Base-by-base conservation (phyloP, 495 filamentous ascomycete species). In the Lasiosphaeria hispida region DNA sequence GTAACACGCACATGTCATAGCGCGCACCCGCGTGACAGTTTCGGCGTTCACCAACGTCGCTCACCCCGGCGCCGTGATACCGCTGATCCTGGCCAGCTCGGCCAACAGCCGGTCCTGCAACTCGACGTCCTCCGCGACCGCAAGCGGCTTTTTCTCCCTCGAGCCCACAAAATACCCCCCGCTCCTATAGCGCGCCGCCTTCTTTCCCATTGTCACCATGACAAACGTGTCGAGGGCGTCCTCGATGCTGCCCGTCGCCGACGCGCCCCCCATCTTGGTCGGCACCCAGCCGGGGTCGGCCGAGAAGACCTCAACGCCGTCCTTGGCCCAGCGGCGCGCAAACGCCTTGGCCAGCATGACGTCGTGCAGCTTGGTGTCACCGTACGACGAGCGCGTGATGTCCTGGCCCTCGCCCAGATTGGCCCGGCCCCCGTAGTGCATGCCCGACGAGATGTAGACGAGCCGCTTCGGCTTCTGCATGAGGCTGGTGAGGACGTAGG, bases 281-380 rank as follows among this genome's bases (percentile, higher is more conserved):
- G 77, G 64, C 43, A 87, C 81, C 83, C 84, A 86, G 2, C 83
- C 83, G 9, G 83, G 83, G 64, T 81, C 75, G 48, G 81, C 73
- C 7, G 75, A 73, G 19, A 80, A 75, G 14, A 74, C 73, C 37
- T 72, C 58, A 7, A 82, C 70, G 4, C 23, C 23, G 5, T 30
- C 2, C 23, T 77, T 68, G 5, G 72, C 68, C 72, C 80, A 81
- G 1, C 72, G 68, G 4, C 79, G 63, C 1, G 81, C 74, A 59
- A 85, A 80, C 9, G 75, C 77, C 55, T 80, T 81, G 5, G 79
- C 76, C 8, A 85, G 69, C 71, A 85, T 73, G 14, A 79, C 68
- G 61, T 81, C 74, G 53, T 83, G 77, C 37, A 85, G 64, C 57
- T 85, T 85, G 57, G 71, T 78, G 53, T 84, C 76, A 33, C 71